Evolutionary conservation across 2,329 filamentous ascomycete species (phyloP), one percentile per base, ranked within the genome.

Genomic region (Dryadomyces quercivorus): DNA sequence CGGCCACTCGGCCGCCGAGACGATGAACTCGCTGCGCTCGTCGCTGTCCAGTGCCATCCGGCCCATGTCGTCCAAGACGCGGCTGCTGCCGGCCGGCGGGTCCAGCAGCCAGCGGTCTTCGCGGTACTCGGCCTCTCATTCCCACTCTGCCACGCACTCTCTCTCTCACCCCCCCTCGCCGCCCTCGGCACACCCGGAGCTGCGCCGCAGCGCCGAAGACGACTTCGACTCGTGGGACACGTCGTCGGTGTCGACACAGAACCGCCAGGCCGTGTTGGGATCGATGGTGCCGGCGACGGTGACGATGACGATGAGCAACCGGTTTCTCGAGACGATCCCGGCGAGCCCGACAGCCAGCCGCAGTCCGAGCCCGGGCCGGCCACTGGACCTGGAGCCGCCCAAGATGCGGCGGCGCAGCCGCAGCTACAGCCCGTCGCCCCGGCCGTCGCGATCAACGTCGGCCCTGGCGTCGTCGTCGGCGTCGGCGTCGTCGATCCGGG

Each of bases 141-240:
- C 36, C 6, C 77, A 76, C 0, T 62, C 44, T 57, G 63, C 8
- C 65, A 36, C 55, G 8, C 55, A 45, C 36, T 43, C 49, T 22
- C 18, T 10, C 5, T 47, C 44, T 15, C 44, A 21, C 2, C 20
- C 44, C 2, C 22, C 20, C 49, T 16, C 36, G 53, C 5, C 57
- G 48, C 43, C 22, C 13, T 9, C 15, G 3, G 26, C 47, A 10
- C 52, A 68, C 48, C 64, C 61, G 5, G 67, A 68, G 6, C 61
- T 62, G 5, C 64, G 64, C 16, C 67, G 66, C 42, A 69, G 68
- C 40, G 62, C 65, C 15, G 76, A 78, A n/a, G 82, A 86, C 57
- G 78, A 80, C 1, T 88, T 89, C 61, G 85, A 88, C 61, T 82
- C 77, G 2, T 89, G 86, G 86, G 85, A 89, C 62, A 87, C 83